Evolutionary conservation across 495 filamentous ascomycete species (phyloP).

Genomic region (Cenococcum geophilum): DNA sequence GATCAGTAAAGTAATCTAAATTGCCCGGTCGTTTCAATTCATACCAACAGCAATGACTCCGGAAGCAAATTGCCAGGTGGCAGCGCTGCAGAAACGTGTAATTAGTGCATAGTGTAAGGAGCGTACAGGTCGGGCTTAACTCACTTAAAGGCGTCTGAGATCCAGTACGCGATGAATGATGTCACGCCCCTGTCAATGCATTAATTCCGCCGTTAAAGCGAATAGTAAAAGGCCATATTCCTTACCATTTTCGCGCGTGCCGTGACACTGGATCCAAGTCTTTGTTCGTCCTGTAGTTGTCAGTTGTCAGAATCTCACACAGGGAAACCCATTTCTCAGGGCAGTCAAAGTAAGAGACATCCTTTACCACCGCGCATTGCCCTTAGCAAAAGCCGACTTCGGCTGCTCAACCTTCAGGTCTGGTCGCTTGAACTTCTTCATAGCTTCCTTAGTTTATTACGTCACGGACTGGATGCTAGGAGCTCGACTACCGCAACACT

Average conservation of each 20-base stretch:
- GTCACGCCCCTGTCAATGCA: conserved; percentile 17
- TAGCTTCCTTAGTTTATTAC: background rate
- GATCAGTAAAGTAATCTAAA: conserved; percentile 28
- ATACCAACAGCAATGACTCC: conserved; percentile 25
- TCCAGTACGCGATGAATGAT: conserved; percentile 31
- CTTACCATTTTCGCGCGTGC: conserved; percentile 25
- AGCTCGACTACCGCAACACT: background rate
- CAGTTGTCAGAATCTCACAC: background rate
- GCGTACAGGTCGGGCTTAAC: background rate
- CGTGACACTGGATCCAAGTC: conserved; percentile 29
- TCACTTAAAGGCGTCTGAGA: conserved; percentile 33
- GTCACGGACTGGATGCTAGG: background rate
- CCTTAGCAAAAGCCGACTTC: conserved; percentile 30
- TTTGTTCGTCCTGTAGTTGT: conserved; percentile 26
- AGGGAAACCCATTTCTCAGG: background rate
- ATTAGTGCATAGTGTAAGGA: background rate
- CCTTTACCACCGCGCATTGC: conserved; percentile 31
- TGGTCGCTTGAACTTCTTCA: conserved; percentile 21
- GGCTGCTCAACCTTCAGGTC: conserved; percentile 31
- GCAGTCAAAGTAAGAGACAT: background rate
- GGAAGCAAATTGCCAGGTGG: conserved; percentile 32
- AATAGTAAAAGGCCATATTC: background rate
- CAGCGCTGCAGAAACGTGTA: conserved; percentile 17
- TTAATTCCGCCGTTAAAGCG: too few relatives aligned
- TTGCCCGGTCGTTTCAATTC: conserved; percentile 33